These are phyloP conservation scores for Ustilago sp. DNA, from an alignment of 1,284 basidiomycete genomes.

Conservation along the genomic window DNA sequence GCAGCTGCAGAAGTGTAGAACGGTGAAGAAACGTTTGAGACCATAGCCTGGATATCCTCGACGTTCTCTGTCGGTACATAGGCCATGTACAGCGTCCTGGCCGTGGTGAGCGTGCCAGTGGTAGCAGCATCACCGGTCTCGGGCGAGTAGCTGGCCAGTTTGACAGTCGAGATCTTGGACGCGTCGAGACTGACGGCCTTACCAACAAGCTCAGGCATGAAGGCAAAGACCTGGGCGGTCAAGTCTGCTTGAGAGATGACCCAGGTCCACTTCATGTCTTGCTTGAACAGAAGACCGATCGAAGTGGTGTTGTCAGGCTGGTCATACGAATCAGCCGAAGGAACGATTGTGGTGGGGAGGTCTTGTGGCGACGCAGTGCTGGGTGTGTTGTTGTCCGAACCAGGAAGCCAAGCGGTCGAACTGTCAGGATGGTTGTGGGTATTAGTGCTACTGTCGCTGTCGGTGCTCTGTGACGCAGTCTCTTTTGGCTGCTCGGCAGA, in stretches of 20 bases:
- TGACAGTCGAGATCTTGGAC: conserved; percentile 53
- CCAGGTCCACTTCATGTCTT: conserved; percentile 61
- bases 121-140: conserved; percentile 16
- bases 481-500: conserved; percentile 5
- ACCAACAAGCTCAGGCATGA: conserved; percentile 62
- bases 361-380: conserved; percentile 14
- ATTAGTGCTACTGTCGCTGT: conserved; percentile 3
- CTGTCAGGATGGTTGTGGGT: conserved; percentile 12
- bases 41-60: conserved; percentile 38
- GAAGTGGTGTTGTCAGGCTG: conserved; percentile 51
- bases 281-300: conserved; percentile 61
- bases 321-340: conserved; percentile 34
- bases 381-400: not conserved
- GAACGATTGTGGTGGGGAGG: conserved; percentile 51
- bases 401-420: conserved; percentile 15
- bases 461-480: conserved; percentile 20
- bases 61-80: conserved; percentile 53
- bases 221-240: conserved; percentile 67
- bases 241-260: conserved; percentile 60
- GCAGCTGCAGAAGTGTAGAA: conserved; percentile 55
- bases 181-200: conserved; percentile 32
- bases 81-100: conserved; percentile 60
- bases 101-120: conserved; percentile 16
- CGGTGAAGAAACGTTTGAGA: conserved; percentile 48
- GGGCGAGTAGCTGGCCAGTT: conserved; percentile 50